Evolutionary conservation across 768 basidiomycete genomes (phyloP).

Genomic region (Crepidotus variabilis): DNA sequence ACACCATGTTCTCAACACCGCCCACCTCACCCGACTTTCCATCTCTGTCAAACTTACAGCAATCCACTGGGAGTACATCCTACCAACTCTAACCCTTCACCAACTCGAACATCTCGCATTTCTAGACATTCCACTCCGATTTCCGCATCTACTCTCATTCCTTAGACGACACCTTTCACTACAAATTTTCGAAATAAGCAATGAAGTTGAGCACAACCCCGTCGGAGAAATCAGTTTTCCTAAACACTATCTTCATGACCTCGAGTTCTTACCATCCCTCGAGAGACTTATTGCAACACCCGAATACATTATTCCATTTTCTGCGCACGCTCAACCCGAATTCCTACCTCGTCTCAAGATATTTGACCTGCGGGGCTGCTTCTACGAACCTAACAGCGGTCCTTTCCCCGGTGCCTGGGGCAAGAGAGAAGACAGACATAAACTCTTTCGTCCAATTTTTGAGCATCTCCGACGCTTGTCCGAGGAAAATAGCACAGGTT

Average conservation of each 20-base stretch:
- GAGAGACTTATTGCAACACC: background rate
- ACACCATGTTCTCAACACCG: background rate
- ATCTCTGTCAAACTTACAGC: background rate
- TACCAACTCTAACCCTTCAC: background rate
- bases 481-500: background rate
- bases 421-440: background rate
- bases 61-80: background rate
- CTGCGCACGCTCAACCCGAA: background rate
- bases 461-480: background rate
- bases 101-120: background rate
- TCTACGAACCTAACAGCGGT: background rate
- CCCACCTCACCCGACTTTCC: background rate
- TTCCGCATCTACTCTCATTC: background rate
- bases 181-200: background rate
- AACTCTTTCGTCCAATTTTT: background rate
- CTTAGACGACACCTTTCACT: background rate
- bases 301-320: background rate
- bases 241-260: background rate
- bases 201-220: background rate
- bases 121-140: background rate
- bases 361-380: background rate
- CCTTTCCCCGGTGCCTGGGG: background rate
- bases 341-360: background rate
- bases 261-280: background rate
- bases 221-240: background rate